Conservation (phyloP, 164 flowering plant genomes). For the Warburgia ugandensis region DNA sequence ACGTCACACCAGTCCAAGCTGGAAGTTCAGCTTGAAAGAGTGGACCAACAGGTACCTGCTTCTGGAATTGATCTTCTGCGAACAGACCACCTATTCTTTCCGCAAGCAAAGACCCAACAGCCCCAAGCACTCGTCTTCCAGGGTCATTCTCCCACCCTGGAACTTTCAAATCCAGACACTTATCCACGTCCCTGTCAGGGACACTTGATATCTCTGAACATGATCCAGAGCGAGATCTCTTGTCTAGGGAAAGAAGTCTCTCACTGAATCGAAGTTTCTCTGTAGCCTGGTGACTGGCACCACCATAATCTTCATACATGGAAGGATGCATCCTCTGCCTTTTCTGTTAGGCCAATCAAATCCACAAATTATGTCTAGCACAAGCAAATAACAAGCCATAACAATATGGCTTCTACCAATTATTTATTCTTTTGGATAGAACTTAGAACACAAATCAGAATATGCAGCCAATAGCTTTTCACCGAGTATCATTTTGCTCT, state of each 20-base stretch:
- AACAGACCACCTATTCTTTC: conserved; percentile 15
- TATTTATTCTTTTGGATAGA: too few relatives aligned
- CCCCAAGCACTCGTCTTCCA: conserved; percentile 7
- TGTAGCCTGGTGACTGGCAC: conserved; percentile 20
- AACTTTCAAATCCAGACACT: conserved; percentile 3
- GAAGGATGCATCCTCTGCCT: conserved; percentile 73
- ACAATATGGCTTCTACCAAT: too few relatives aligned
- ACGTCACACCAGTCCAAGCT: conserved; percentile 42
- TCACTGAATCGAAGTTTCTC: conserved; percentile 37
- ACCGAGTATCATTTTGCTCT: too few relatives aligned
- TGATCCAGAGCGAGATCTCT: conserved; percentile 13
- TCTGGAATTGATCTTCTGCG: conserved; percentile 13
- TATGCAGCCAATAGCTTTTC: too few relatives aligned
- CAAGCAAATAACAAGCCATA: too few relatives aligned
- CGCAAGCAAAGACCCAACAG: conserved; percentile 16
- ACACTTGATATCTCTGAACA: conserved; percentile 18
- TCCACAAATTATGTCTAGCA: too few relatives aligned
- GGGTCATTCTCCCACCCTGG: conserved; percentile 5
- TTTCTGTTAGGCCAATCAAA: too few relatives aligned
- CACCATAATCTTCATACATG: conserved; percentile 54
- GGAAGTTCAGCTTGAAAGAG: conserved; percentile 62
- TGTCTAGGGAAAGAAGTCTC: conserved; percentile 26
- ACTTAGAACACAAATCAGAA: too few relatives aligned
- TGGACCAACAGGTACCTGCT: conserved; percentile 45
- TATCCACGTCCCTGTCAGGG: conserved; percentile 15